Conservation (phyloP, 2,329 filamentous ascomycete species). For the Fusarium incarnatum region DNA sequence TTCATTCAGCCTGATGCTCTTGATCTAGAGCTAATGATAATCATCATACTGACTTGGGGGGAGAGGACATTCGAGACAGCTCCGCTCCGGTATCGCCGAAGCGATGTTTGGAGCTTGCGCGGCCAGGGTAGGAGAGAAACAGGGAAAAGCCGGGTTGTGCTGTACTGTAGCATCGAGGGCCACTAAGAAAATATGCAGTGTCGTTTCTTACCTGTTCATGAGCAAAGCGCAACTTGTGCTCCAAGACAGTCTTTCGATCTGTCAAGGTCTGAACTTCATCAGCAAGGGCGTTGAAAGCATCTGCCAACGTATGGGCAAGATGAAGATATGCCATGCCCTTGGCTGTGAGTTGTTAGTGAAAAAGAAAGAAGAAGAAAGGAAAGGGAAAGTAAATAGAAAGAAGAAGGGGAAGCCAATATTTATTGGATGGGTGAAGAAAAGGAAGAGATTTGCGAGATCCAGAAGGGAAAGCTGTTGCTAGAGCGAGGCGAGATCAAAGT, state of each 20-base stretch:
- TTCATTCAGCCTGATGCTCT: conserved; percentile 69
- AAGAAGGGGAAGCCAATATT: conserved; percentile 24
- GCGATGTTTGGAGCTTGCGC: conserved; percentile 24
- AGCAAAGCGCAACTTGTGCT: conserved; percentile 74
- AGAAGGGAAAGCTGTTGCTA: conserved; percentile 26
- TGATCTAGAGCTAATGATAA: conserved; percentile 85
- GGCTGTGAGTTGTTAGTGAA: conserved; percentile 26
- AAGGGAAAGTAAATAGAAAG: conserved; percentile 11
- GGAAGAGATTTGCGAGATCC: conserved; percentile 41
- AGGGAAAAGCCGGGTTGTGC: conserved; percentile 23
- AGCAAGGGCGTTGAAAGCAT: conserved; percentile 73
- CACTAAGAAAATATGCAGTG: conserved; percentile 4
- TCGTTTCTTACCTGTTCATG: conserved; percentile 70
- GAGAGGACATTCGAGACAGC: conserved; percentile 6
- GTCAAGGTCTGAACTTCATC: conserved; percentile 73
- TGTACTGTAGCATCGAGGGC: neutral
- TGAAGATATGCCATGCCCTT: conserved; percentile 54
- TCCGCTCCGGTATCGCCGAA: conserved; percentile 47
- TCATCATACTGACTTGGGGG: conserved; percentile 53
- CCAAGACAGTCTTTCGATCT: conserved; percentile 72
- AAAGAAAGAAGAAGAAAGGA: conserved; percentile 17
- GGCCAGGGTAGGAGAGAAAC: conserved; percentile 10
- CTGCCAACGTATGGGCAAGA: conserved; percentile 67
- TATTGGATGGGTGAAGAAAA: conserved; percentile 27
- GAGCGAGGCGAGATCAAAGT: conserved; percentile 37